phyloP scores from a whole-genome alignment of 2,329 filamentous ascomycete genomes.

The Aspergillus sp. region DNA sequence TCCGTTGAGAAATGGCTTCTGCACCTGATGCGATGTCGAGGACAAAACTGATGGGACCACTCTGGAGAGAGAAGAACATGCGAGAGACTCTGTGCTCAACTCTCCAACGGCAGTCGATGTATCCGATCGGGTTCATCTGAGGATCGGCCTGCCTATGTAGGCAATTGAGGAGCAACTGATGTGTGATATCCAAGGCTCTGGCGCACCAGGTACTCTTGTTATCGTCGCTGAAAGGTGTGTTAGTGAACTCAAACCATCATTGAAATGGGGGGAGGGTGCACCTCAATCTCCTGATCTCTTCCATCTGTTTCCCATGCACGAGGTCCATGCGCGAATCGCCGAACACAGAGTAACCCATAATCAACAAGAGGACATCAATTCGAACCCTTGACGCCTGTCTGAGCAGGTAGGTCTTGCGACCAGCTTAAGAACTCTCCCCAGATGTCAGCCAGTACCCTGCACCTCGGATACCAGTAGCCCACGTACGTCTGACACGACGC shows the following conservation, averaged over 20 bases:
- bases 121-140: neutral
- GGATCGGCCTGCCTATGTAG: neutral
- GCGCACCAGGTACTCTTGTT: neutral
- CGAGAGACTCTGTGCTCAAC: neutral
- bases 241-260: conserved; percentile 7
- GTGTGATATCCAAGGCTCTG: neutral
- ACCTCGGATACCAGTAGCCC: neutral
- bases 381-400: no score
- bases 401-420: neutral
- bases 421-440: neutral
- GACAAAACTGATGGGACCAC: neutral
- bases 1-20: no score
- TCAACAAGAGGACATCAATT: no score
- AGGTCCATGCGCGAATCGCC: conserved; percentile 30
- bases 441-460: neutral
- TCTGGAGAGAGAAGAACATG: neutral
- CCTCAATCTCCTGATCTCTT: conserved; percentile 25
- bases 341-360: neutral
- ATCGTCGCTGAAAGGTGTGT: neutral
- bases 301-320: conserved; percentile 31
- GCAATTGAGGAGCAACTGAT: neutral
- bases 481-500: neutral
- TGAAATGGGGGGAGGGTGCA: neutral
- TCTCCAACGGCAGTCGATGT: neutral
- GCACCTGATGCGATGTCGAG: neutral